These are phyloP conservation scores for Leavenworthia alabamica DNA, from an alignment of 345 rosid species.

Conservation along the genomic window DNA sequence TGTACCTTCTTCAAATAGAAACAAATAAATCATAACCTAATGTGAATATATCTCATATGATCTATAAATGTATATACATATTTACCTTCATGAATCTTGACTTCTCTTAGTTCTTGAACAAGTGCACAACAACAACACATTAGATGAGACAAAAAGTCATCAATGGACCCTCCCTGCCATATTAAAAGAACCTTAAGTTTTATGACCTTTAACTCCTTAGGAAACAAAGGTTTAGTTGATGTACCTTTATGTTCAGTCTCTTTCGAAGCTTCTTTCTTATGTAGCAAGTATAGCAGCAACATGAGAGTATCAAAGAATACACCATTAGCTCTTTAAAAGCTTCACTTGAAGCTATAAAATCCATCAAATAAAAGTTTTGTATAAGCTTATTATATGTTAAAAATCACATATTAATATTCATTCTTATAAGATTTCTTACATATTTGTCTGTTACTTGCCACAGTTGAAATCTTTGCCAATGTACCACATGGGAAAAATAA, in stretches of 20 bases:
- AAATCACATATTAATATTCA: neutral
- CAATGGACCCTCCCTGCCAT: slow-evolving; percentile 78
- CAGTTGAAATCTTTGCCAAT: slow-evolving; percentile 70
- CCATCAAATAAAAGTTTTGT: neutral
- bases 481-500: slow-evolving; percentile 78
- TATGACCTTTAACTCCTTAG: neutral
- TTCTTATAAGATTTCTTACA: slow-evolving; percentile 47
- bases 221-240: neutral
- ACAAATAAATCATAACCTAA: too few species aligned
- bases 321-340: slow-evolving; percentile 84
- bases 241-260: slow-evolving; percentile 63
- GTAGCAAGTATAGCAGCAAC: slow-evolving; percentile 92
- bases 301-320: slow-evolving; percentile 76
- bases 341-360: slow-evolving; percentile 66
- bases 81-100: slow-evolving; percentile 69
- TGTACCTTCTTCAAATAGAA: neutral
- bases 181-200: neutral
- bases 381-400: neutral
- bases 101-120: slow-evolving; percentile 94
- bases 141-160: slow-evolving; percentile 86
- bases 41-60: too few species aligned
- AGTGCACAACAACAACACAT: slow-evolving; percentile 98
- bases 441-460: slow-evolving; percentile 58
- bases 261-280: slow-evolving; percentile 79
- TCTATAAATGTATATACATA: too few species aligned